phyloP scores from a whole-genome alignment of 352 stramenopile species.

The Globisporangium megalacanthum region DNA sequence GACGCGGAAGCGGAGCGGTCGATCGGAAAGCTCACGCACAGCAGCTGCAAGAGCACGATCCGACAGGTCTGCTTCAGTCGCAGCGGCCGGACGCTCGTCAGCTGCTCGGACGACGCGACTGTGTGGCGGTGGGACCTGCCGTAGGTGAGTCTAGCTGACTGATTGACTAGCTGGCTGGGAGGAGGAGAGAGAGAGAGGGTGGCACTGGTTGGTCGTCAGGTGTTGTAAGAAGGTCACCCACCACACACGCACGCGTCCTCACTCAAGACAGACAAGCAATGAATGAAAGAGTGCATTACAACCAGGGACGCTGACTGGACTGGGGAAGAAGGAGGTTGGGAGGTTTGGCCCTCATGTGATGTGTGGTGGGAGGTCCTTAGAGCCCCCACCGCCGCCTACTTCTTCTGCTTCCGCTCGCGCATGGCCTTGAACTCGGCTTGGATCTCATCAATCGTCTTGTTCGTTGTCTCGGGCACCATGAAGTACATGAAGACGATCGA shows the following conservation, averaged over 20 bases:
- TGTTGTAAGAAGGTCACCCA: no score
- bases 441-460: conserved; percentile 56
- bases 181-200: no score
- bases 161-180: no score
- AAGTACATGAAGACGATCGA: conserved; percentile 28
- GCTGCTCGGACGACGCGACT: conserved; percentile 65
- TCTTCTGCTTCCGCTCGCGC: conserved; percentile 4
- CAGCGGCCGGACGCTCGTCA: conserved; percentile 61
- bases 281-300: no score
- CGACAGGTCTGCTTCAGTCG: conserved; percentile 77
- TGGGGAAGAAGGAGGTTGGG: no score
- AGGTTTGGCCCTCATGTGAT: no score
- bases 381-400: not conserved
- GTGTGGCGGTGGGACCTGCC: conserved; percentile 73
- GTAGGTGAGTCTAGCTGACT: conserved; percentile 4
- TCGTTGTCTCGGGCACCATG: conserved; percentile 39
- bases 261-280: no score
- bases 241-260: no score
- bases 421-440: conserved; percentile 29
- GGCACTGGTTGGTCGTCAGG: no score
- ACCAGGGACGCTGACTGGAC: no score
- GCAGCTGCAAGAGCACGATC: conserved; percentile 72
- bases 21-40: conserved; percentile 67
- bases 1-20: conserved; percentile 66
- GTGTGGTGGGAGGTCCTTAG: not conserved